Evolutionary conservation across 2,329 filamentous ascomycete genomes (phyloP).

Genomic region (Parastagonospora nodorum): DNA sequence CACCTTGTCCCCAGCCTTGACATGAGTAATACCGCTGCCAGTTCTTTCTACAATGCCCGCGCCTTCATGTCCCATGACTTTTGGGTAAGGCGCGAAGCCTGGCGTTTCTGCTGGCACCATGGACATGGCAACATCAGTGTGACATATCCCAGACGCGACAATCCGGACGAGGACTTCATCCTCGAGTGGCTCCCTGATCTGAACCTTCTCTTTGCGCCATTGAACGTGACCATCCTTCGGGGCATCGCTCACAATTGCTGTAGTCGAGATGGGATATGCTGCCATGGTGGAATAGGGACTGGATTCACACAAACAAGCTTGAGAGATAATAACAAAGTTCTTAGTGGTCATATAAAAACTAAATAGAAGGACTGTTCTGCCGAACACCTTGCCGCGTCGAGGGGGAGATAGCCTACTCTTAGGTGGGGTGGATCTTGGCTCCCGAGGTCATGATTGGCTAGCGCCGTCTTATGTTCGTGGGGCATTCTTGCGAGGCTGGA

Average conservation of each 20-base stretch:
- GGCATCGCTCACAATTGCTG: slow-evolving; percentile 48
- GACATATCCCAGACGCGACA: slow-evolving; percentile 60
- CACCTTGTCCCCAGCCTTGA: slow-evolving; percentile 53
- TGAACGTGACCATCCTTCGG: slow-evolving; percentile 40
- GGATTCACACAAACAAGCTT: too few species aligned
- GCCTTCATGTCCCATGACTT: slow-evolving; percentile 62
- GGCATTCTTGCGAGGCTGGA: too few species aligned
- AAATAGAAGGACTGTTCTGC: too few species aligned
- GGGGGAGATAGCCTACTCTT: too few species aligned
- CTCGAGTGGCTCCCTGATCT: slow-evolving; percentile 42
- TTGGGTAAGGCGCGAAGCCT: slow-evolving; percentile 46
- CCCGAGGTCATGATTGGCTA: too few species aligned
- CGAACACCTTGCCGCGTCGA: too few species aligned
- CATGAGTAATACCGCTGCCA: slow-evolving; percentile 49
- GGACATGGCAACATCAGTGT: slow-evolving; percentile 59
- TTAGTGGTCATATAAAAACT: background rate
- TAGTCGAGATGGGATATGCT: slow-evolving; percentile 14
- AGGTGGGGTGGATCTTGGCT: too few species aligned
- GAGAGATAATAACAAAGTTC: too few species aligned
- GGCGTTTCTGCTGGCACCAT: slow-evolving; percentile 43
- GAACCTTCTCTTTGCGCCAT: slow-evolving; percentile 50
- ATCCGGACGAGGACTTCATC: slow-evolving; percentile 61
- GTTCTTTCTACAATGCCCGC: slow-evolving; percentile 56
- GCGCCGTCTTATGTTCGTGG: too few species aligned
- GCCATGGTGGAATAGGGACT: background rate